A percentile compares a stretch with the other conserved stretches of the same genome.
phyloP scores from a whole-genome alignment of 306 rosid genomes.

The Alnus glutinosa region DNA sequence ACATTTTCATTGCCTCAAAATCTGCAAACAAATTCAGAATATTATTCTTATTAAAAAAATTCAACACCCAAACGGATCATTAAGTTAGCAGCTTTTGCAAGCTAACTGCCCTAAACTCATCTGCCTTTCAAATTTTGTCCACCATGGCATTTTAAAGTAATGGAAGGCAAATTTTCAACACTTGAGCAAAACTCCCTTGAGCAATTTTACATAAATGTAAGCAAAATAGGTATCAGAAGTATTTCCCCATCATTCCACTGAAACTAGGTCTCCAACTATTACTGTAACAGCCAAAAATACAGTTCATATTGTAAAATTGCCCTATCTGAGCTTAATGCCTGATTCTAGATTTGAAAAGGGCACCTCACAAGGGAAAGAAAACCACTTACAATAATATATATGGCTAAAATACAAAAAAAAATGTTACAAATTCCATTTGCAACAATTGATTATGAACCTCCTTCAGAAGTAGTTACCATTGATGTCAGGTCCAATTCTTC shows the following conservation, averaged over 20 bases:
- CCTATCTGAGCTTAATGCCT: not conserved
- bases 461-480: conserved; percentile 59
- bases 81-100: no score
- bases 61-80: no score
- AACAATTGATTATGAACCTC: conserved; percentile 4
- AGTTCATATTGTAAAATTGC: not conserved
- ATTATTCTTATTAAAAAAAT: no score
- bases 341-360: not conserved
- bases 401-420: not conserved
- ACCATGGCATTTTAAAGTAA: no score
- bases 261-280: not conserved
- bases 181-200: not conserved
- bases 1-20: no score
- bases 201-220: not conserved
- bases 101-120: no score
- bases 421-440: not conserved
- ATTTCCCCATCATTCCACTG: not conserved
- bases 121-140: no score
- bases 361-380: not conserved
- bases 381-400: not conserved
- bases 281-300: not conserved
- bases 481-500: conserved; percentile 81
- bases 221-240: not conserved
- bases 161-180: no score
- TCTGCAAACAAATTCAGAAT: no score